phyloP scores from a whole-genome alignment of 306 rosid species.

The Carpinus fangiana region DNA sequence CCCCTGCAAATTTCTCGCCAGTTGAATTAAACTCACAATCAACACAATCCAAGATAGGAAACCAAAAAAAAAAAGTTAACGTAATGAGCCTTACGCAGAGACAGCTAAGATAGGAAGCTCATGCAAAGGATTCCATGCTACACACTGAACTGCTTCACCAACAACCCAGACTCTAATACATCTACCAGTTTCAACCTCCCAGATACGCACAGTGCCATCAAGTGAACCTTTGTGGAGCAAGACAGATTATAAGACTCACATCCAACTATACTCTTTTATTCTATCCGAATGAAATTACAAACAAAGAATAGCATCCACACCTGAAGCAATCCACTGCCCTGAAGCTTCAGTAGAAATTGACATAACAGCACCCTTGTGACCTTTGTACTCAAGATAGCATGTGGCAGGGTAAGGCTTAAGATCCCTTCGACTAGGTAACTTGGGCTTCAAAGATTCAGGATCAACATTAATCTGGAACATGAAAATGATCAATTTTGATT shows the following conservation, averaged over 20 bases:
- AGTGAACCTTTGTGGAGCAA: constrained; percentile 61
- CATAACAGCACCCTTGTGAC: constrained; percentile 81
- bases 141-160: constrained; percentile 79
- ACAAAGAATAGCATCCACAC: constrained; percentile 39
- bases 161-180: constrained; percentile 74
- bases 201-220: constrained; percentile 88
- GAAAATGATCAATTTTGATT: constrained; percentile 7
- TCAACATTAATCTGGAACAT: constrained; percentile 75
- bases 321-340: constrained; percentile 99
- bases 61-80: constrained; percentile 1
- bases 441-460: constrained; percentile 93
- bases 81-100: constrained; percentile 59
- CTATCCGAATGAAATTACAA: constrained; percentile 17
- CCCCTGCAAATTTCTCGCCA: constrained; percentile 55
- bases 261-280: not conserved
- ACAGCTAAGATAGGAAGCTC: constrained; percentile 75
- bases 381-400: constrained; percentile 81
- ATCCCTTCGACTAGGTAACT: constrained; percentile 82
- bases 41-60: not conserved
- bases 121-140: constrained; percentile 87
- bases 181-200: constrained; percentile 94
- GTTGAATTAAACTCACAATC: constrained; percentile 23
- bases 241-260: constrained; percentile 24
- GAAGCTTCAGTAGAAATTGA: constrained; percentile 77
- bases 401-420: constrained; percentile 81